Base-by-base conservation (phyloP, 768 basidiomycete genomes). In the Piloderma croceum region DNA sequence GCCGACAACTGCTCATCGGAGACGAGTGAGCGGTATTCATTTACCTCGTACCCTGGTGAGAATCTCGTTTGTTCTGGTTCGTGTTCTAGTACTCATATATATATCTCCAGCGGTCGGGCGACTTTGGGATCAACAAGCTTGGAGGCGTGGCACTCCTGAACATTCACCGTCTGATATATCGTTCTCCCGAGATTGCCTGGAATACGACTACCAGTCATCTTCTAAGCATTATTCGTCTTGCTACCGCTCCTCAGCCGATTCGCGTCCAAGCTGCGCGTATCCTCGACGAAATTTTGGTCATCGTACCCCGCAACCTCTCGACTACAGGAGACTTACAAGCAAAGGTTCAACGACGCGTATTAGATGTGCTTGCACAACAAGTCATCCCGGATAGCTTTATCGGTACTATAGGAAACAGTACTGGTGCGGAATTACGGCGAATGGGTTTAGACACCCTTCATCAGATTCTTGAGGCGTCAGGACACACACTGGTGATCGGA, bases 371-470 rank as follows among this genome's bases (percentile, higher is more conserved):
- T 7, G 73, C 83, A 0, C 75, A 77, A 44, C 92, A 97, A 53
- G 79, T 94, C 21, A 71, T 86, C 3, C 64, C 63, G 1, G 59
- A 58, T 5, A n/a, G n/a, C n/a, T n/a, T n/a, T n/a, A n/a, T n/a
- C n/a, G n/a, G n/a, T n/a, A n/a, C n/a, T n/a, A n/a, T n/a, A n/a
- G 25, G 41, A 9, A 25, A 39, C 5, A 7, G 17, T 12, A 27
- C 38, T 2, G 44, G 43, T 9, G 40, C 60, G 18, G 93, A 97
- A 52, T 67, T 98, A 27, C 76, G 92, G 19, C 70, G 81, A 18
- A 86, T 92, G 78, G 94, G 91, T 0, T 67, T 93, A 38, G 90
- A 94, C 52, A 89, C 88, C 0, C 62, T 99, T 7, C 88, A 92
- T 48, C 78, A 87, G 49, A 92, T 99, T 39, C 67, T 99, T 7